Base-by-base conservation (phyloP, 2,329 filamentous ascomycete species). In the Aureobasidium sp. region DNA sequence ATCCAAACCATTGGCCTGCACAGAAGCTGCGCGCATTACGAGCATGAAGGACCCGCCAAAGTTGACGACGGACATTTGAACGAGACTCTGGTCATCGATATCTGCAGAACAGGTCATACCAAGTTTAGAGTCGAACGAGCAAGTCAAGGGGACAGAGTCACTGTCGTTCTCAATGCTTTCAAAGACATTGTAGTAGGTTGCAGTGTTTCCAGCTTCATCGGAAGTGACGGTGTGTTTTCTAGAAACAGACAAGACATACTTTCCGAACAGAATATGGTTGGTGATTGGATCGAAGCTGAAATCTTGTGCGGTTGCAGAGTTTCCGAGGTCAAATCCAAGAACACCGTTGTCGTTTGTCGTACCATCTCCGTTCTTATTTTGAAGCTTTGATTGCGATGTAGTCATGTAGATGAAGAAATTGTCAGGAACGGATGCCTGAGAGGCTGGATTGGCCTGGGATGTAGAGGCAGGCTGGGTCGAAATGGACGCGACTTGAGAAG, bases 181-280 rank as follows among this genome's bases (percentile, higher is more conserved):
- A 25, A 57, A 57, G 19, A 57, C 42, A n/a, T 46, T 46, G 21
- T 57, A 57, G 40, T 57, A 57, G 11, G n/a, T 57, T 2, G n/a
- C 53, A n/a, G 53, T 45, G 19, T 29, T 46, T 3, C 13, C 53
- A 46, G 40, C 31, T 10, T 25, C 21, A 27, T 19, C 21, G 6
- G 53, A 11, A 4, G 40, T 57, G 10, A 46, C 37, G 13, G n/a
- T 46, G 27, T 35, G 19, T 23, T 35, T 21, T n/a, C n/a, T 33
- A n/a, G 53, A 57, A n/a, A 57, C 40, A 7, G 53, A 45, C 19
- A 57, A n/a, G 19, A 46, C 53, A 21, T 45, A 57, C 19, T 46
- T 29, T 11, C 53, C 53, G n/a, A 57, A 57, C 19, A 35, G 29
- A 7, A 57, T 21, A 13, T 57, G 42, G 21, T 40, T 29, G 21